A percentile compares a stretch with the other conserved stretches of the same genome.
These are phyloP conservation scores for Catenaria anguillulae DNA, from an alignment of 371 early-diverging fungal species.

Conservation along the genomic window DNA sequence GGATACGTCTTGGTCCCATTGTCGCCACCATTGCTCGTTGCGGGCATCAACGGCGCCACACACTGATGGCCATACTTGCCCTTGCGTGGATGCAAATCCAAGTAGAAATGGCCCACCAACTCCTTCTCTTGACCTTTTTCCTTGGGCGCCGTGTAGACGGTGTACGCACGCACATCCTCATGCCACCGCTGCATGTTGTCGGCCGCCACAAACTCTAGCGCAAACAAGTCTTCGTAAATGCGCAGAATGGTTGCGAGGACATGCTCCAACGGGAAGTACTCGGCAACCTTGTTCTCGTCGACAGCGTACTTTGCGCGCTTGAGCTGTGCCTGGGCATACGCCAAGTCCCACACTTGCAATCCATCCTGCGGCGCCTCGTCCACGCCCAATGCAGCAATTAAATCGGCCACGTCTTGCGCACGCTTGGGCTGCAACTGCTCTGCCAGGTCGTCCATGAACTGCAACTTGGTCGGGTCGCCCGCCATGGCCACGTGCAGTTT, in stretches of 20 bases:
- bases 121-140: background rate
- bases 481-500: slow-evolving; percentile 6
- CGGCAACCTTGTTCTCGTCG: slow-evolving; percentile 6
- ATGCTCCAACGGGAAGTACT: slow-evolving; percentile 11
- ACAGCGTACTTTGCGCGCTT: slow-evolving; percentile 5
- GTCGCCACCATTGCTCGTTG: background rate
- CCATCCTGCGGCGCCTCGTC: background rate
- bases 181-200: slow-evolving; percentile 4
- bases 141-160: background rate
- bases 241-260: slow-evolving; percentile 3
- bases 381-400: background rate
- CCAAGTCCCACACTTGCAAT: slow-evolving; percentile 5
- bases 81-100: slow-evolving; percentile 7
- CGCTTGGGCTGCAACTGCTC: slow-evolving; percentile 4
- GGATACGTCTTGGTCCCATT: slow-evolving; percentile 2
- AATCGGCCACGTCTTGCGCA: slow-evolving; percentile 6
- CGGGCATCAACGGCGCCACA: slow-evolving; percentile 9
- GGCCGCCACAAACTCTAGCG: background rate
- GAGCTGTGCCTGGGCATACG: background rate
- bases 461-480: slow-evolving; percentile 1
- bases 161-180: slow-evolving; percentile 2
- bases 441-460: slow-evolving; percentile 5
- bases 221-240: slow-evolving; percentile 1
- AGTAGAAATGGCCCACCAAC: slow-evolving; percentile 3
- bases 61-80: slow-evolving; percentile 10